Evolutionary conservation across 495 filamentous ascomycete genomes (phyloP).

Genomic region (Penicillium ucsense): DNA sequence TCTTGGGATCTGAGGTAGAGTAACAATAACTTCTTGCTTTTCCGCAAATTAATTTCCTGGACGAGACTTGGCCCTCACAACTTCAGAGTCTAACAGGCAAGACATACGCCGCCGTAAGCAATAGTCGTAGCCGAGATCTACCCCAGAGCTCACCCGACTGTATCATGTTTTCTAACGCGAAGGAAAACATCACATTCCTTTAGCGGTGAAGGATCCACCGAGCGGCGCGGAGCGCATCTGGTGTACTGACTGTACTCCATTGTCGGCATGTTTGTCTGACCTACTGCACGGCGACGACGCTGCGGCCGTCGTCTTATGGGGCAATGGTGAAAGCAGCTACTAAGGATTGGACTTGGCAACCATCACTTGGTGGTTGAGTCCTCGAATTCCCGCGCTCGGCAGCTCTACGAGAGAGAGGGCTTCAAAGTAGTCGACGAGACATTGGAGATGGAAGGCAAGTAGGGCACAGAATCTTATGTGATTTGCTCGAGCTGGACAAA

Average conservation of each 20-base stretch:
- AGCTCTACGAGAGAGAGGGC: conserved; percentile 36
- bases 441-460: background rate
- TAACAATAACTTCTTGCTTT: too few species aligned
- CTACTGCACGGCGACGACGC: conserved; percentile 31
- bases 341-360: conserved; percentile 8
- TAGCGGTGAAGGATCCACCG: conserved; percentile 9
- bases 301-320: conserved; percentile 30
- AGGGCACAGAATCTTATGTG: too few species aligned
- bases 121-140: background rate
- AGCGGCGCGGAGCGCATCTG: conserved; percentile 8
- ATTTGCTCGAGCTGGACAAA: too few species aligned
- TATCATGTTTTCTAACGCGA: conserved; percentile 7
- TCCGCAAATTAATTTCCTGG: background rate
- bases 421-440: conserved; percentile 22
- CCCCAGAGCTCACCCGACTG: background rate
- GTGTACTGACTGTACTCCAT: conserved; percentile 14
- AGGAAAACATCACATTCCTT: background rate
- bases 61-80: conserved; percentile 32
- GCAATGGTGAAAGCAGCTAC: conserved; percentile 19
- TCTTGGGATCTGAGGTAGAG: too few species aligned
- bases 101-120: conserved; percentile 30
- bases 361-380: conserved; percentile 29
- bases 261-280: conserved; percentile 36
- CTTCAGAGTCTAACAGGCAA: conserved; percentile 35
- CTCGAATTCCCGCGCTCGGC: conserved; percentile 27